Base-by-base conservation (phyloP, 2,329 filamentous ascomycete species). In the Colletotrichum magnum region DNA sequence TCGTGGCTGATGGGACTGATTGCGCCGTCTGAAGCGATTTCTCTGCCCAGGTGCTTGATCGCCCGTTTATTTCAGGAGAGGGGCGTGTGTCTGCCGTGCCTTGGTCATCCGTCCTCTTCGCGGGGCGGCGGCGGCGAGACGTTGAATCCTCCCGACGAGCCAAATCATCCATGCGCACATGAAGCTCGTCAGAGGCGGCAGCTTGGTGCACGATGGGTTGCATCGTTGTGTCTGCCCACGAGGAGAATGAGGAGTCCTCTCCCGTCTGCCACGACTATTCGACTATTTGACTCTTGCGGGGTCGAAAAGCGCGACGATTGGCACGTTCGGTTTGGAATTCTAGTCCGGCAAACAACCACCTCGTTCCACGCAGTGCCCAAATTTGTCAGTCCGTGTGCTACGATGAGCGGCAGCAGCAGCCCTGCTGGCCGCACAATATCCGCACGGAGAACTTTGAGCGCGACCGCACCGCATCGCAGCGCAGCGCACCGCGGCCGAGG, bases 61-160 rank as follows among this genome's bases (percentile, higher is more conserved):
- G 53, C 32, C 52, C 63, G 50, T 57, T 58, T 57, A 52, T 58
- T 66, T 51, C 43, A 57, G 36, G 36, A 61, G 36, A 41, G 50
- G 57, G 65, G 28, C 32, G 61, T 69, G 50, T 48, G n/a, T 50
- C 13, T 68, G 64, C 26, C 39, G 51, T 52, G 16, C 64, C 43
- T 53, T 58, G 53, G 52, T 58, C 58, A 58, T 36, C 32, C 66
- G 50, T 50, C 45, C 45, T 54, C 58, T 26, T 51, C 56, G 58
- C 39, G 48, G 39, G 45, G 64, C 64, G 68, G 56, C 59, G 59
- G 51, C 51, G 64, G 41, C 64, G 65, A 68, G 58, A 62, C 58
- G 68, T 63, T 64, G 64, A 68, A 70, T 70, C 68, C 68, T 70
- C 68, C 68, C 64, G 68, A 62, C 39, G 57, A 69, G 64, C 64